These are phyloP conservation scores for Kwoniella newhampshirensis DNA, from an alignment of 768 basidiomycete species.

Conservation along the genomic window DNA sequence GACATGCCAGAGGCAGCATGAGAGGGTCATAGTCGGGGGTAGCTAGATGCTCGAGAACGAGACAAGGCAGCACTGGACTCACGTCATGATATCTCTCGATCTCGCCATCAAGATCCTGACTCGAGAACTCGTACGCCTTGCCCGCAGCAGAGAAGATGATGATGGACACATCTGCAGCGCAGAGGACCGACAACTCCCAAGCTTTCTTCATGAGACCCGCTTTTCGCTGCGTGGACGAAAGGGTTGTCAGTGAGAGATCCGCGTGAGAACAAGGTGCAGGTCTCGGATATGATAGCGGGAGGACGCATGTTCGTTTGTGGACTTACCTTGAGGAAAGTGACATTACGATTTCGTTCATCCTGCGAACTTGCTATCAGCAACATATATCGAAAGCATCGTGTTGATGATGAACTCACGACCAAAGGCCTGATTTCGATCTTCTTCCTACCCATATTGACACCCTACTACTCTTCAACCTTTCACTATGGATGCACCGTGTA, in stretches of 20 bases:
- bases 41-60: neutral
- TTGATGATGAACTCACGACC: constrained; percentile 30
- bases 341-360: constrained; percentile 53
- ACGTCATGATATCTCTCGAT: constrained; percentile 50
- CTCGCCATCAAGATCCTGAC: constrained; percentile 44
- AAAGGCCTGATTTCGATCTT: constrained; percentile 52
- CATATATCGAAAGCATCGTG: neutral
- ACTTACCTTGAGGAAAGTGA: constrained; percentile 52
- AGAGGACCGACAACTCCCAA: constrained; percentile 52
- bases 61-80: constrained; percentile 14
- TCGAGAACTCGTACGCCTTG: constrained; percentile 51
- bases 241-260: neutral
- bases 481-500: no score
- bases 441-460: constrained; percentile 46
- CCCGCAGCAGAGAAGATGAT: constrained; percentile 48
- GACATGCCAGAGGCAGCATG: neutral
- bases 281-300: neutral
- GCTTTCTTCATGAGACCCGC: constrained; percentile 54
- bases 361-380: constrained; percentile 1
- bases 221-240: constrained; percentile 41
- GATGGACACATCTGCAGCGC: constrained; percentile 51
- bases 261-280: neutral
- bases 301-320: no score
- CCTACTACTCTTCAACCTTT: neutral
- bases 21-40: neutral